phyloP scores from a whole-genome alignment of 2,329 filamentous ascomycete genomes.

The Diaporthe amygdali region DNA sequence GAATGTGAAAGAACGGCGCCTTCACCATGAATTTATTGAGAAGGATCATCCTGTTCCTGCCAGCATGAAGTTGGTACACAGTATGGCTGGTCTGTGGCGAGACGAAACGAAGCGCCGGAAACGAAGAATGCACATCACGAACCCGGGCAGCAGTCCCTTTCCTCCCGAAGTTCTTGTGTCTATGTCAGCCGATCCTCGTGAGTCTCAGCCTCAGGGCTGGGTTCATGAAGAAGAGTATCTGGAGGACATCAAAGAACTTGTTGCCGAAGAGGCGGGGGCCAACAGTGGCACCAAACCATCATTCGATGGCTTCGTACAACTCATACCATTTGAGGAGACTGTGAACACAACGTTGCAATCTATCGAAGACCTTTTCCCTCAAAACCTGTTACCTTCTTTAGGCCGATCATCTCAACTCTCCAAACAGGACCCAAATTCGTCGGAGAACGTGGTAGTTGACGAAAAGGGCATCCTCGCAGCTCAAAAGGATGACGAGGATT shows the following conservation, averaged over 20 bases:
- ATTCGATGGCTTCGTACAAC: slow-evolving; percentile 71
- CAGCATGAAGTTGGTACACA: slow-evolving; percentile 83
- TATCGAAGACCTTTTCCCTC: slow-evolving; percentile 84
- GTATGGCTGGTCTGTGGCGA: slow-evolving; percentile 92
- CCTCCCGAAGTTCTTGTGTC: slow-evolving; percentile 81
- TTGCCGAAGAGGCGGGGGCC: slow-evolving; percentile 65
- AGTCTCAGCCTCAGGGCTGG: slow-evolving; percentile 80
- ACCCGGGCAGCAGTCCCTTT: slow-evolving; percentile 76
- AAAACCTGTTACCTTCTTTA: slow-evolving; percentile 60
- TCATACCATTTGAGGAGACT: slow-evolving; percentile 54
- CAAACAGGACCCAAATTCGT: slow-evolving; percentile 36
- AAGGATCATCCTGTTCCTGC: slow-evolving; percentile 64
- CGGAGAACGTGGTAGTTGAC: slow-evolving; percentile 66
- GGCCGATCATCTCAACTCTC: slow-evolving; percentile 41
- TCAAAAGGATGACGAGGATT: slow-evolving; percentile 49
- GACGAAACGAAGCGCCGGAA: slow-evolving; percentile 85
- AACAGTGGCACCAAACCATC: slow-evolving; percentile 48
- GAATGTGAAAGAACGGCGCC: slow-evolving; percentile 73
- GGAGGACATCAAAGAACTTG: slow-evolving; percentile 66
- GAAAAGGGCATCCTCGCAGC: slow-evolving; percentile 60
- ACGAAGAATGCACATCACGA: slow-evolving; percentile 67
- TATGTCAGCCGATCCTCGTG: slow-evolving; percentile 83
- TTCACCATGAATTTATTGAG: slow-evolving; percentile 90
- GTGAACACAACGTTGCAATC: slow-evolving; percentile 84
- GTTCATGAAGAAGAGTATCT: slow-evolving; percentile 88